Evolutionary conservation across 305 asterid genomes (phyloP).

Genomic region (Withania somnifera): DNA sequence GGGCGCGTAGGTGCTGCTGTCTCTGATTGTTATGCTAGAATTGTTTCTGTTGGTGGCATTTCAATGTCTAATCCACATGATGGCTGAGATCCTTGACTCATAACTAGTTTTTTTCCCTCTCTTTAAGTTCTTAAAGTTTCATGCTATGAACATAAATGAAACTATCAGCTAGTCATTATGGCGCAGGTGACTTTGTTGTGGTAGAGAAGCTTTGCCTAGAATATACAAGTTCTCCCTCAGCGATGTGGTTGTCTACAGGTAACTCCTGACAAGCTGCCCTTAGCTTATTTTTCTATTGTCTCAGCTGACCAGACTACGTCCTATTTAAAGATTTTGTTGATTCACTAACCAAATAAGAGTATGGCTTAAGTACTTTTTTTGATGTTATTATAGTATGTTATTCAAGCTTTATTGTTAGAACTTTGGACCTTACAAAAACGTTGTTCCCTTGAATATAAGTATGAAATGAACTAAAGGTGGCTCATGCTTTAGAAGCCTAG

Average conservation of each 20-base stretch:
- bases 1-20: constrained; percentile 56
- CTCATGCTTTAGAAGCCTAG: too few relatives aligned
- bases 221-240: constrained; percentile 68
- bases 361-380: too few relatives aligned
- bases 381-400: too few relatives aligned
- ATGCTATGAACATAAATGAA: not conserved
- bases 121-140: too few relatives aligned
- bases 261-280: not conserved
- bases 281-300: not conserved
- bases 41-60: constrained; percentile 58
- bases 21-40: constrained; percentile 63
- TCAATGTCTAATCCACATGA: constrained; percentile 34
- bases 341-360: not conserved
- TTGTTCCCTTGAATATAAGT: too few relatives aligned
- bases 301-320: not conserved
- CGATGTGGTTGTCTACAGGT: constrained; percentile 72
- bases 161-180: not conserved
- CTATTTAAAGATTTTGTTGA: not conserved
- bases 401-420: too few relatives aligned
- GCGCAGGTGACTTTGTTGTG: constrained; percentile 60
- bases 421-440: too few relatives aligned
- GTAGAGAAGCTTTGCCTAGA: constrained; percentile 68
- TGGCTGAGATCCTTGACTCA: too few relatives aligned
- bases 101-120: too few relatives aligned
- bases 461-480: too few relatives aligned